Percentiles rank a stretch among this genome's conserved stretches.
These are phyloP conservation scores for Casuarina cunninghamiana DNA, from an alignment of 306 rosid species.

Conservation along the genomic window DNA sequence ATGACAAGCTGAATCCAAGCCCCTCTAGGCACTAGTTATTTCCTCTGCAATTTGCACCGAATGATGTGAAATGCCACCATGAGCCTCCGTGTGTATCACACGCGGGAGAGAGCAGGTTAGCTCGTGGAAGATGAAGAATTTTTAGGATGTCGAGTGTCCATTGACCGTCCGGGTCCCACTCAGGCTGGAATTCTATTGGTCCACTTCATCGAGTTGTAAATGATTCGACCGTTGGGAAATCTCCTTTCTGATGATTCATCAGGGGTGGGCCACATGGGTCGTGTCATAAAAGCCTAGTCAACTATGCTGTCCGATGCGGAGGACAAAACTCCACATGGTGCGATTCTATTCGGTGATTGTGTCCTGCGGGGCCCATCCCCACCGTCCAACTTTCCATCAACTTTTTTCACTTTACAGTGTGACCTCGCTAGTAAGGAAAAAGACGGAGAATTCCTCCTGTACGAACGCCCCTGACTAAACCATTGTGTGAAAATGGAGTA, in stretches of 20 bases:
- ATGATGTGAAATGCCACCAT: constrained; percentile 15
- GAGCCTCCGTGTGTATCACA: constrained; percentile 29
- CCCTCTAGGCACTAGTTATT: neutral
- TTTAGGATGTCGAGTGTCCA: neutral
- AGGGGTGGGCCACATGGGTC: neutral
- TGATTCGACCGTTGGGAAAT: neutral
- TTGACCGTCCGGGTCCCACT: constrained; percentile 10
- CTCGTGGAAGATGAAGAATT: neutral
- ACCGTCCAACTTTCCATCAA: constrained; percentile 48
- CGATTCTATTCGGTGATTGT: neutral
- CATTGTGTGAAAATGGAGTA: neutral
- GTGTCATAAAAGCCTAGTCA: neutral
- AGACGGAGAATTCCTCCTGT: too few relatives aligned
- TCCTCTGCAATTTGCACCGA: neutral
- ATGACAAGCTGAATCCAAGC: too few relatives aligned
- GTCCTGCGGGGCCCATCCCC: constrained; percentile 35
- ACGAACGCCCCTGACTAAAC: neutral
- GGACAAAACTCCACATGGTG: neutral
- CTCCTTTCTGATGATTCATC: too few relatives aligned
- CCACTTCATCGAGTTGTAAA: constrained; percentile 19
- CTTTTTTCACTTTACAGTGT: constrained; percentile 20
- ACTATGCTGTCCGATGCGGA: neutral
- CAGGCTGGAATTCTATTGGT: neutral
- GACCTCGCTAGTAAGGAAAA: too few relatives aligned
- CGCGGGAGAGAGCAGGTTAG: constrained; percentile 14